Evolutionary conservation across 352 stramenopile genomes (phyloP).

Genomic region (Globisporangium paddicum): DNA sequence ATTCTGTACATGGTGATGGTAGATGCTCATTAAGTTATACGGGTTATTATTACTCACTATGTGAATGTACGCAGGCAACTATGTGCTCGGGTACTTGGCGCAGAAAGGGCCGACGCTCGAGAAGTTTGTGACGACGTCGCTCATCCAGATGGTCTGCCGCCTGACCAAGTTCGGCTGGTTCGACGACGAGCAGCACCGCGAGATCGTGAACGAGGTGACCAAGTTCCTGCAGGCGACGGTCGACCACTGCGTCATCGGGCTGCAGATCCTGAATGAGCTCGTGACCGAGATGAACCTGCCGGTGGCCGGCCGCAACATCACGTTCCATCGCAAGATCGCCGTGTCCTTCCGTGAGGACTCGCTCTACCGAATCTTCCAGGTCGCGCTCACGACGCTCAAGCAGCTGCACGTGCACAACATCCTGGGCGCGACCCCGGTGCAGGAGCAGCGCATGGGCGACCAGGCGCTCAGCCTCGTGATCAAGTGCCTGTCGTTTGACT

Average conservation of each 20-base stretch:
- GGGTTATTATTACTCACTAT: not conserved
- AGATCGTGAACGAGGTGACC: conserved; percentile 96
- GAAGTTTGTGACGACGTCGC: conserved; percentile 92
- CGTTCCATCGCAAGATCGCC: conserved; percentile 96
- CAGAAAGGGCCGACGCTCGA: conserved; percentile 93
- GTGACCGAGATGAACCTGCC: conserved; percentile 98
- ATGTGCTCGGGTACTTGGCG: conserved; percentile 96
- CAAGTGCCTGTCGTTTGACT: conserved; percentile 98
- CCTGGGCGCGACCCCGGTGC: conserved; percentile 59
- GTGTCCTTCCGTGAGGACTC: conserved; percentile 97
- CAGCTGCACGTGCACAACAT: conserved; percentile 93
- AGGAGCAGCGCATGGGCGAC: conserved; percentile 93
- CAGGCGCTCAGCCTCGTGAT: conserved; percentile 91
- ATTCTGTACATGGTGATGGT: too few species aligned
- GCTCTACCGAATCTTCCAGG: conserved; percentile 95
- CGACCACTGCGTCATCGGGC: conserved; percentile 97
- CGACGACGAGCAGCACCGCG: conserved; percentile 94
- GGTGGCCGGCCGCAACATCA: conserved; percentile 92
- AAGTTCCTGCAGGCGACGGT: conserved; percentile 97
- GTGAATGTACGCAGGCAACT: conserved; percentile 78
- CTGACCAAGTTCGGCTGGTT: conserved; percentile 99
- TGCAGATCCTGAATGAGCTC: conserved; percentile 97
- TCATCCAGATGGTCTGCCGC: conserved; percentile 97
- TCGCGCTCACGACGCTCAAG: conserved; percentile 94
- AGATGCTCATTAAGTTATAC: not conserved